Evolutionary conservation across 495 filamentous ascomycete genomes (phyloP).

Genomic region (Aspergillus ostianus): DNA sequence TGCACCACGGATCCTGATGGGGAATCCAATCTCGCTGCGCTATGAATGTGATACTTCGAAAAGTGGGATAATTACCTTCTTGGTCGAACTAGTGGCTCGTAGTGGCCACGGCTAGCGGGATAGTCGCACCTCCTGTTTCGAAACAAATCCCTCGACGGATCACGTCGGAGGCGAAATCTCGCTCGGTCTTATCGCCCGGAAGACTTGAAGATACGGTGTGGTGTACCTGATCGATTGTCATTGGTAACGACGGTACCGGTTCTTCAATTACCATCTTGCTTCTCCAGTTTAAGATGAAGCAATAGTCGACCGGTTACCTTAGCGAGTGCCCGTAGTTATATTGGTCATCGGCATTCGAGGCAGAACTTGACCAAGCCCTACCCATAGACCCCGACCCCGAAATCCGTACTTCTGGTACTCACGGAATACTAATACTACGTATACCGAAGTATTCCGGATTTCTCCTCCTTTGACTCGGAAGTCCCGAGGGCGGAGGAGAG

Average conservation of each 20-base stretch:
- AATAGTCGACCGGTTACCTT: no score
- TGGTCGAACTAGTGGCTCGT: not conserved
- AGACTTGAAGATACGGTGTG: no score
- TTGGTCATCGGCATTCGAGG: no score
- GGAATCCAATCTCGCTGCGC: not conserved
- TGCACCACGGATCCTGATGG: conserved; percentile 5
- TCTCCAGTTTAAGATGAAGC: no score
- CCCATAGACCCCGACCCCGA: not conserved
- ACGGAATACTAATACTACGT: not conserved
- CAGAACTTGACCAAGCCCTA: no score
- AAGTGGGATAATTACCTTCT: not conserved
- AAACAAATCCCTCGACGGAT: conserved; percentile 2
- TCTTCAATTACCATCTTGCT: not conserved
- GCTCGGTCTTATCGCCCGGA: not conserved
- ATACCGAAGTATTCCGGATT: not conserved
- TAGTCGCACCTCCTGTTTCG: conserved; percentile 9
- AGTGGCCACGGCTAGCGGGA: not conserved
- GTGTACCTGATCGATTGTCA: not conserved
- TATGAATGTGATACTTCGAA: not conserved
- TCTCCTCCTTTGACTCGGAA: not conserved
- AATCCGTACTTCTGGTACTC: no score
- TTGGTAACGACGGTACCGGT: not conserved
- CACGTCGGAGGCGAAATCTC: conserved; percentile 2
- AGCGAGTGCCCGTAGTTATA: no score
- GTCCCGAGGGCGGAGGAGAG: not conserved